Percentiles rank a stretch among this genome's conserved stretches.
phyloP scores from a whole-genome alignment of 345 rosid species.

The Eucalyptus dawsonii region DNA sequence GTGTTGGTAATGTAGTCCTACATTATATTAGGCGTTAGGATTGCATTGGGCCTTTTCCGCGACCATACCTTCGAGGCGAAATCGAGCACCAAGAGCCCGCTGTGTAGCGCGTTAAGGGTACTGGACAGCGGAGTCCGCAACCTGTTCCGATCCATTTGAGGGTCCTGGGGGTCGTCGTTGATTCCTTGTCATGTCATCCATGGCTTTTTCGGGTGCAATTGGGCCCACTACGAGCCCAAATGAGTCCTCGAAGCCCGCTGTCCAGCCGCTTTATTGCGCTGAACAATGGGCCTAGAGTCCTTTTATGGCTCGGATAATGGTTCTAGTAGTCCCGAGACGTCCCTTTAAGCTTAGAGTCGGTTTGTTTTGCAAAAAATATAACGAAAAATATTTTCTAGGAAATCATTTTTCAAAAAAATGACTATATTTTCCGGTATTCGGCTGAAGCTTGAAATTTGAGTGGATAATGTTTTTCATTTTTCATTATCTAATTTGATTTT shows the following conservation, averaged over 20 bases:
- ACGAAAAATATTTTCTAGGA: too few relatives aligned
- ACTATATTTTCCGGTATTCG: accelerated
- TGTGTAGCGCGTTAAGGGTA: too few relatives aligned
- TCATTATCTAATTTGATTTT: too few relatives aligned
- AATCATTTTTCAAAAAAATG: too few relatives aligned
- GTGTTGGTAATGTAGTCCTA: too few relatives aligned
- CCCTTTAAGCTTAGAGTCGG: not conserved
- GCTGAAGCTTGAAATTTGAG: accelerated
- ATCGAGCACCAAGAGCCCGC: too few relatives aligned
- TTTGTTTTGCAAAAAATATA: accelerated
- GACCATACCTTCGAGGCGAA: not conserved
- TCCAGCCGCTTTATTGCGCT: not conserved
- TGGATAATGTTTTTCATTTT: too few relatives aligned
- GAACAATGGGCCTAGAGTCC: not conserved
- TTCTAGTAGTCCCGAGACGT: accelerated
- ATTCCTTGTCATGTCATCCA: not conserved
- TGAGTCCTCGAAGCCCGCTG: not conserved
- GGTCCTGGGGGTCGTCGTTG: not conserved
- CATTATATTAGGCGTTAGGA: too few relatives aligned
- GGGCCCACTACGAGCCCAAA: not conserved
- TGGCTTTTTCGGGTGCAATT: not conserved
- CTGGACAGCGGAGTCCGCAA: not conserved
- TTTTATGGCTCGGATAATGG: not conserved
- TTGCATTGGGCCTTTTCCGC: too few relatives aligned
- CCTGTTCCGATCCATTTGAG: not conserved